These are phyloP conservation scores for Fusarium bactridioides DNA, from an alignment of 2,329 filamentous ascomycete genomes.

Conservation along the genomic window DNA sequence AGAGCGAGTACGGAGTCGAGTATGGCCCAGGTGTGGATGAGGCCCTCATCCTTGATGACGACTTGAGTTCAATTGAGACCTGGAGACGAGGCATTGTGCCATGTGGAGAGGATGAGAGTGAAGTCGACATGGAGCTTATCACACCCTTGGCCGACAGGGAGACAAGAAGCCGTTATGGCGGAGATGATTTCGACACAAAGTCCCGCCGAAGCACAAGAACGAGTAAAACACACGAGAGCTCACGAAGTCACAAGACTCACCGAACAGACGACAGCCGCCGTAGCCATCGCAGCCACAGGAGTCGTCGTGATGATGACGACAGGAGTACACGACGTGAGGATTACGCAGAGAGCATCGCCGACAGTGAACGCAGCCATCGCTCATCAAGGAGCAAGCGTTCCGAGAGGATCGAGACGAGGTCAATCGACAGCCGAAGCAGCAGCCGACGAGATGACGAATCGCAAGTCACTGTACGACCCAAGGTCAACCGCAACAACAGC, in stretches of 20 bases:
- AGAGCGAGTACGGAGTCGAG: constrained; percentile 44
- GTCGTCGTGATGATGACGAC: constrained; percentile 35
- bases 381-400: constrained; percentile 46
- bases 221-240: constrained; percentile 41
- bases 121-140: constrained; percentile 65
- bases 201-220: constrained; percentile 48
- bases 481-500: constrained; percentile 54
- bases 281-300: constrained; percentile 37
- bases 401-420: constrained; percentile 44
- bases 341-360: constrained; percentile 49
- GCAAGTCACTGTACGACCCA: constrained; percentile 54
- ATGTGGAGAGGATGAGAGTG: constrained; percentile 55
- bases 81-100: constrained; percentile 66
- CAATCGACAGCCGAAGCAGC: constrained; percentile 48
- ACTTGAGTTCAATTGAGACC: constrained; percentile 65
- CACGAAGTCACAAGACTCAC: constrained; percentile 41
- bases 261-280: constrained; percentile 44
- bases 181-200: constrained; percentile 51
- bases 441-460: constrained; percentile 44
- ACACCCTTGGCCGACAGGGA: constrained; percentile 62
- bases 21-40: constrained; percentile 56
- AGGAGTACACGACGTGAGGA: constrained; percentile 31
- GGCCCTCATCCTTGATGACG: constrained; percentile 64
- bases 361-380: constrained; percentile 47
- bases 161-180: constrained; percentile 46